Base-by-base conservation (phyloP, 495 filamentous ascomycete genomes). In the Neurospora sp. region DNA sequence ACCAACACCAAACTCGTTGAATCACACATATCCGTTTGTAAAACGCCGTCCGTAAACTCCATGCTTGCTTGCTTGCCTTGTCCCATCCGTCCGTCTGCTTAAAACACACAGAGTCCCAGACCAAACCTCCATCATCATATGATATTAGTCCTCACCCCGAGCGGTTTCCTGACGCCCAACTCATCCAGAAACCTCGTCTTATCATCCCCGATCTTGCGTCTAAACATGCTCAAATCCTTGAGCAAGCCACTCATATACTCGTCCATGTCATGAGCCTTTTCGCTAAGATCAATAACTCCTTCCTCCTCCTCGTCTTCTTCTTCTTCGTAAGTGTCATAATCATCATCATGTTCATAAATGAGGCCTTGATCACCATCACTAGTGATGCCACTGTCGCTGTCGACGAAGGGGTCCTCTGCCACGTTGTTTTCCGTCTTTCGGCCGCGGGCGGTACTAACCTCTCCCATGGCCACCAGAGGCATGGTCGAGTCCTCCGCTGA, bases 201-300 rank as follows among this genome's bases (percentile, higher is more conserved):
- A 72, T 99, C 96, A 74, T 94, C 92, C 18, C 85, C 88, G 42
- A 97, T 85, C 83, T 97, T 97, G 76, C 89, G 87, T 77, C 90
- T 90, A 81, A 98, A 97, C 75, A 97, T 77, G 22, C 88, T 88
- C 59, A 99, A 77, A 76, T 97, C 94, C 71, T 89, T 87, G 71
- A 97, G 82, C 71, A 96, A 82, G 65, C 90, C 88, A 72, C 90
- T 86, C 85, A 93, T 89, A 76, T 87, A 85, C 38, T 86, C 86
- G 73, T 93, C 90, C 83, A 92, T 88, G 69, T 90, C 90, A 41
- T 85, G 81, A 5, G 83, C 81, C 22, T 88, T 76, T 75, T 72
- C 71, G 73, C 71, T 69, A 38, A 35, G 18, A 35, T 74, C 70
- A 12, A 53, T 18, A 3, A 39, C 8, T 14, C 71, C 71, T 4